Percentiles rank a stretch among this genome's conserved stretches.
Conservation (phyloP, 768 basidiomycete genomes). For the Scleroderma citrinum region DNA sequence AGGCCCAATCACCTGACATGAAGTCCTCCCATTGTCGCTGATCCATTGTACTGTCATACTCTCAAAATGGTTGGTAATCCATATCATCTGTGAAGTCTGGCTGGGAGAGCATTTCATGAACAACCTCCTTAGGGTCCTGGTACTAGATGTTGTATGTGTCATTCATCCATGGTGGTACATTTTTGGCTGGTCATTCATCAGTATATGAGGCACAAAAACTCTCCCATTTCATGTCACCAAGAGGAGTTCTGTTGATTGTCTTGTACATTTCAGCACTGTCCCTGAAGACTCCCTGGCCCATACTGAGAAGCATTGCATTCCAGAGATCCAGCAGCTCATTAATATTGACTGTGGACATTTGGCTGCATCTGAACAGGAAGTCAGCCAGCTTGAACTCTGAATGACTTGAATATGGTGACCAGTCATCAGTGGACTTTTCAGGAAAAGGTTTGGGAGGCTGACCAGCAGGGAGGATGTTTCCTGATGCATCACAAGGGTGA, state of each 20-base stretch:
- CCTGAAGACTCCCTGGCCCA: conserved; percentile 13
- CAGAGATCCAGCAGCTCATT: conserved; percentile 21
- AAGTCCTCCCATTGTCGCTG: background rate
- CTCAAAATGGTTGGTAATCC: conserved; percentile 12
- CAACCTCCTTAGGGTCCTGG: conserved; percentile 12
- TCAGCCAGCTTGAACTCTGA: conserved; percentile 2
- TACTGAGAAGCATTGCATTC: conserved; percentile 9
- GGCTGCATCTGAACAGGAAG: conserved; percentile 8
- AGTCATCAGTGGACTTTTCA: background rate
- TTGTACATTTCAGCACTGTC: conserved; percentile 16
- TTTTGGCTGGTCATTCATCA: conserved; percentile 9
- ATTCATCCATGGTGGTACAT: conserved; percentile 22
- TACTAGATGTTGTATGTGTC: conserved; percentile 24
- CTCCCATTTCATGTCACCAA: conserved; percentile 27
- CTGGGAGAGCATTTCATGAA: conserved; percentile 15
- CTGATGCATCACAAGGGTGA: background rate
- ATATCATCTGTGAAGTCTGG: conserved; percentile 17
- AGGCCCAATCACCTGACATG: conserved; percentile 10
- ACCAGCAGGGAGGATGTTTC: conserved; percentile 7
- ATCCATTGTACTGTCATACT: conserved; percentile 3
- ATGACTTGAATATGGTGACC: background rate
- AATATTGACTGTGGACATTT: conserved; percentile 21
- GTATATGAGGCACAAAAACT: conserved; percentile 13
- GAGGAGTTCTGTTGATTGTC: conserved; percentile 20
- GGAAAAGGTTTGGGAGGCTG: background rate